Evolutionary conservation across 2,329 filamentous ascomycete species (phyloP).

Genomic region (Chrysoporthe puriensis): DNA sequence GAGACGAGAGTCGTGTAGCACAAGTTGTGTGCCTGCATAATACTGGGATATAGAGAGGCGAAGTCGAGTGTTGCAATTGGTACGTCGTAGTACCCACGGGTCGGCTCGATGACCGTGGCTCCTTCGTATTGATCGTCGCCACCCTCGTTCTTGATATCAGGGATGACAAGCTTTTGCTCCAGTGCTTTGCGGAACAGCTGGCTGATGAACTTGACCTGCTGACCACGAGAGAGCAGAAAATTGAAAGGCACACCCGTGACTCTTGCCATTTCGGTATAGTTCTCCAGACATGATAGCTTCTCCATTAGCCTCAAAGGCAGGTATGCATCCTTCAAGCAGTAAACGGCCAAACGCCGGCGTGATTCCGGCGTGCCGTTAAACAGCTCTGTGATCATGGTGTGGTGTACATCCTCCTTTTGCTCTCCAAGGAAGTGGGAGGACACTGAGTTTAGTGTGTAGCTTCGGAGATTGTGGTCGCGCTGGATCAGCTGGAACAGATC

Average conservation of each 20-base stretch:
- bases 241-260: slow-evolving; percentile 99
- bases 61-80: slow-evolving; percentile 98
- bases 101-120: slow-evolving; percentile 96
- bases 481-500: slow-evolving; percentile 95
- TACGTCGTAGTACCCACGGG: slow-evolving; percentile 89
- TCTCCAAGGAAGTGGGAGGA: slow-evolving; percentile 93
- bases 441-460: slow-evolving; percentile 96
- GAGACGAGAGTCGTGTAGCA: slow-evolving; percentile 95
- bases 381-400: slow-evolving; percentile 98
- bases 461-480: slow-evolving; percentile 90
- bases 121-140: slow-evolving; percentile 93
- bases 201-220: slow-evolving; percentile 97
- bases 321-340: slow-evolving; percentile 97
- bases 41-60: slow-evolving; percentile 95
- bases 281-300: slow-evolving; percentile 97
- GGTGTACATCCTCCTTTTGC: slow-evolving; percentile 97
- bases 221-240: slow-evolving; percentile 85
- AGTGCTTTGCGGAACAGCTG: slow-evolving; percentile 94
- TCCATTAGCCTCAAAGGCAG: slow-evolving; percentile 93
- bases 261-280: slow-evolving; percentile 99
- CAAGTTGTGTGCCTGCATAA: slow-evolving; percentile 97
- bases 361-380: slow-evolving; percentile 97
- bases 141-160: slow-evolving; percentile 73
- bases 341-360: slow-evolving; percentile 84
- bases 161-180: slow-evolving; percentile 92